Conservation (phyloP, 2,329 filamentous ascomycete genomes). For the Acephala macrosclerotiorum region DNA sequence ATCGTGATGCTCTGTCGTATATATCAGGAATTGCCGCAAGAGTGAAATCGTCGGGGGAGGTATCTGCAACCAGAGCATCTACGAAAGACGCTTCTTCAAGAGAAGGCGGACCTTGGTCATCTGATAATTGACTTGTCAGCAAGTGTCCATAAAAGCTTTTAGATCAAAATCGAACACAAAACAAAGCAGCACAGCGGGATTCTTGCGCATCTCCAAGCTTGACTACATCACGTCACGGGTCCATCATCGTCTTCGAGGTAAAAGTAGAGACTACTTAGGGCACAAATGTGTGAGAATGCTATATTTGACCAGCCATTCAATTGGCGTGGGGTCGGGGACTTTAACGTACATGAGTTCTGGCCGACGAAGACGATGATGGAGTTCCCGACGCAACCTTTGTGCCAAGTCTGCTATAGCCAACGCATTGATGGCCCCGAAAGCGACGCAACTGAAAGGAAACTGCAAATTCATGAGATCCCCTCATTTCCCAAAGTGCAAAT, state of each 20-base stretch:
- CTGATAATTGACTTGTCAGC: conserved; percentile 50
- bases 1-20: conserved; percentile 38
- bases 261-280: conserved; percentile 45
- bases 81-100: conserved; percentile 69
- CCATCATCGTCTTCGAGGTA: conserved; percentile 67
- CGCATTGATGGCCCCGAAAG: conserved; percentile 30
- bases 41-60: conserved; percentile 35
- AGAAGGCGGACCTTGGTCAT: conserved; percentile 65
- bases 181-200: conserved; percentile 47
- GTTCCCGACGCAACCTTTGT: conserved; percentile 57
- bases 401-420: conserved; percentile 36
- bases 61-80: conserved; percentile 72
- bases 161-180: conserved; percentile 6
- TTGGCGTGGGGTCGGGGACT: conserved; percentile 50
- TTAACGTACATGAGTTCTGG: conserved; percentile 71
- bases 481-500: conserved; percentile 40
- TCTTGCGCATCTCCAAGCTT: conserved; percentile 29
- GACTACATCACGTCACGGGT: conserved; percentile 57
- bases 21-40: conserved; percentile 24
- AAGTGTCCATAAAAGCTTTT: conserved; percentile 30
- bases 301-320: conserved; percentile 56
- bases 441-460: conserved; percentile 36
- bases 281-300: conserved; percentile 52
- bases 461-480: conserved; percentile 40
- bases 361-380: conserved; percentile 74